Percentiles rank a stretch among this genome's conserved stretches.
Conservation (phyloP, 495 filamentous ascomycete species). For the Glutinoglossum americanum region DNA sequence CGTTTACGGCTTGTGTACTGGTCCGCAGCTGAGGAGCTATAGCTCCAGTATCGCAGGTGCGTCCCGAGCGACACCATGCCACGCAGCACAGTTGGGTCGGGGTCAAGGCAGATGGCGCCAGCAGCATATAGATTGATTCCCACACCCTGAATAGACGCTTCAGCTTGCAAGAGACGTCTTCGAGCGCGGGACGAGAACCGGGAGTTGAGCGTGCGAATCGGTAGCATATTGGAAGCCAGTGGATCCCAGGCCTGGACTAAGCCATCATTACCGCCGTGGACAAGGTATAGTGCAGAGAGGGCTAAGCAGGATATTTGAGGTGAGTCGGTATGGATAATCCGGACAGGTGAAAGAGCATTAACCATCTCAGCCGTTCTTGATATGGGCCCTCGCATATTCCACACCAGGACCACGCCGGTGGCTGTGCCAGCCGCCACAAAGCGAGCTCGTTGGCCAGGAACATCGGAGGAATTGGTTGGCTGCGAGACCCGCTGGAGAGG, state of each 20-base stretch:
- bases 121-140: constrained; percentile 66
- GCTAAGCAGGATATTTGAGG: constrained; percentile 67
- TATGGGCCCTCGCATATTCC: constrained; percentile 55
- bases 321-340: constrained; percentile 78
- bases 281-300: constrained; percentile 64
- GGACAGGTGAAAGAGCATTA: constrained; percentile 39
- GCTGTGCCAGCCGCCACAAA: constrained; percentile 64
- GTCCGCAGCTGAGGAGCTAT: constrained; percentile 37
- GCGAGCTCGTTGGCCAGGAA: constrained; percentile 70
- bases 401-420: constrained; percentile 55
- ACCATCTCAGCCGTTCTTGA: constrained; percentile 26
- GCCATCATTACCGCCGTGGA: constrained; percentile 87
- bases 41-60: constrained; percentile 80
- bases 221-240: constrained; percentile 54
- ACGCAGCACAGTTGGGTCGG: constrained; percentile 74
- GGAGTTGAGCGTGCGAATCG: constrained; percentile 75
- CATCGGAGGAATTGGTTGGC: constrained; percentile 22
- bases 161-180: constrained; percentile 48
- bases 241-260: constrained; percentile 96
- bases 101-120: constrained; percentile 66
- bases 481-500: constrained; percentile 30
- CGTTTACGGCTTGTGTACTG: constrained; percentile 22
- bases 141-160: constrained; percentile 39
- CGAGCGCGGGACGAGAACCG: constrained; percentile 66
- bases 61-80: constrained; percentile 77